A percentile compares a stretch with the other conserved stretches of the same genome.
phyloP scores from a whole-genome alignment of 2,329 filamentous ascomycete species.

The Annulohypoxylon truncatum region DNA sequence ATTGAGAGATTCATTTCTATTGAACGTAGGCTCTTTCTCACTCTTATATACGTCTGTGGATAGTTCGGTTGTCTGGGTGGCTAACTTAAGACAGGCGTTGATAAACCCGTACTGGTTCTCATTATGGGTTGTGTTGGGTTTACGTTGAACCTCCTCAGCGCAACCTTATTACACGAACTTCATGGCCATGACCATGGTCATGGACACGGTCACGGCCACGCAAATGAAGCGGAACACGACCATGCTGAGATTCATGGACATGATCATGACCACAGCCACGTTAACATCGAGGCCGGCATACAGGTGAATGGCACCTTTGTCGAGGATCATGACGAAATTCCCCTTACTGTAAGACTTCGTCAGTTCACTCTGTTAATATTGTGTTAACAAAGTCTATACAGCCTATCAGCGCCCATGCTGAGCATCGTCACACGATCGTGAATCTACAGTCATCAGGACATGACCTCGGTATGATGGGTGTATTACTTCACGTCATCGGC shows the following conservation, averaged over 20 bases:
- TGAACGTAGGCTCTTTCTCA: conserved; percentile 56
- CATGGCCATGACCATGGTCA: conserved; percentile 49
- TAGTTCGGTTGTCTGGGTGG: background rate
- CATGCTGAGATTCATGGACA: conserved; percentile 42
- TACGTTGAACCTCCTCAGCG: conserved; percentile 73
- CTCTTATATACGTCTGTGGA: background rate
- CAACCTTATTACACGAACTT: conserved; percentile 72
- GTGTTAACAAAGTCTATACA: conserved; percentile 27
- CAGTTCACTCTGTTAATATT: background rate
- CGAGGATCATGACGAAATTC: conserved; percentile 40
- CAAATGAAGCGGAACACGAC: conserved; percentile 1
- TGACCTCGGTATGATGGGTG: conserved; percentile 78
- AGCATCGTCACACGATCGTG: conserved; percentile 60
- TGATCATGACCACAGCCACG: conserved; percentile 45
- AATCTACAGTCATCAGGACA: conserved; percentile 53
- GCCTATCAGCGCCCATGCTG: conserved; percentile 55
- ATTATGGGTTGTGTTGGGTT: conserved; percentile 77
- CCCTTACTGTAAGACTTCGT: conserved; percentile 41
- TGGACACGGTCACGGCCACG: conserved; percentile 42
- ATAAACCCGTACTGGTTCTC: conserved; percentile 73
- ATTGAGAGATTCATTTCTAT: conserved; percentile 75
- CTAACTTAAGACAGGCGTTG: conserved; percentile 60
- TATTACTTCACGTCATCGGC: conserved; percentile 76
- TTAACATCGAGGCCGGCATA: conserved; percentile 45
- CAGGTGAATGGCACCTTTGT: conserved; percentile 36